A percentile compares a stretch with the other conserved stretches of the same genome.
Evolutionary conservation across 1,284 basidiomycete genomes (phyloP).

Genomic region (Hemileia vastatrix): DNA sequence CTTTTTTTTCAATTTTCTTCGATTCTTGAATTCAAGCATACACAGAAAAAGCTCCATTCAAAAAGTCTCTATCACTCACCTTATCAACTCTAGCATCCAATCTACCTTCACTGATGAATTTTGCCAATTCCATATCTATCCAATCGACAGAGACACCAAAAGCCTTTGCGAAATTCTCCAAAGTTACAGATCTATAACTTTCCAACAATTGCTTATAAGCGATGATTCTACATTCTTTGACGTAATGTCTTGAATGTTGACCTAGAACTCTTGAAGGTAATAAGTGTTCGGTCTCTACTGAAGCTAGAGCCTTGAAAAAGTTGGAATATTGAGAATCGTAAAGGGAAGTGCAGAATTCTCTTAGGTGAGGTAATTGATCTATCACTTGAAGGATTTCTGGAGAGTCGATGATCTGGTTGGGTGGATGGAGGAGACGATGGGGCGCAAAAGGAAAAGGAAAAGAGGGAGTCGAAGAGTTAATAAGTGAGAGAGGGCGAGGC

Average conservation of each 20-base stretch:
- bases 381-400: slow-evolving; percentile 38
- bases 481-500: background rate
- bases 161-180: slow-evolving; percentile 41
- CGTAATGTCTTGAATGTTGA: slow-evolving; percentile 40
- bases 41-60: too few relatives aligned
- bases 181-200: slow-evolving; percentile 40
- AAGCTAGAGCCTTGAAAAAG: too few relatives aligned
- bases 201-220: slow-evolving; percentile 42
- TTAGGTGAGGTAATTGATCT: slow-evolving; percentile 40
- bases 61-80: too few relatives aligned
- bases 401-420: slow-evolving; percentile 37
- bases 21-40: too few relatives aligned
- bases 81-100: slow-evolving; percentile 43
- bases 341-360: slow-evolving; percentile 35
- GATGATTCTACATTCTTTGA: slow-evolving; percentile 43
- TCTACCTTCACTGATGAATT: slow-evolving; percentile 42
- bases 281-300: slow-evolving; percentile 40
- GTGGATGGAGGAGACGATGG: background rate
- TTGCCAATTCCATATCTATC: slow-evolving; percentile 39
- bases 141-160: slow-evolving; percentile 41
- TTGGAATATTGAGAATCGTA: slow-evolving; percentile 42
- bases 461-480: background rate
- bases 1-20: too few relatives aligned
- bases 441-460: background rate
- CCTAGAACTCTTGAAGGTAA: slow-evolving; percentile 38